Base-by-base conservation (phyloP, 2,329 filamentous ascomycete genomes). In the Apiospora koreana region DNA sequence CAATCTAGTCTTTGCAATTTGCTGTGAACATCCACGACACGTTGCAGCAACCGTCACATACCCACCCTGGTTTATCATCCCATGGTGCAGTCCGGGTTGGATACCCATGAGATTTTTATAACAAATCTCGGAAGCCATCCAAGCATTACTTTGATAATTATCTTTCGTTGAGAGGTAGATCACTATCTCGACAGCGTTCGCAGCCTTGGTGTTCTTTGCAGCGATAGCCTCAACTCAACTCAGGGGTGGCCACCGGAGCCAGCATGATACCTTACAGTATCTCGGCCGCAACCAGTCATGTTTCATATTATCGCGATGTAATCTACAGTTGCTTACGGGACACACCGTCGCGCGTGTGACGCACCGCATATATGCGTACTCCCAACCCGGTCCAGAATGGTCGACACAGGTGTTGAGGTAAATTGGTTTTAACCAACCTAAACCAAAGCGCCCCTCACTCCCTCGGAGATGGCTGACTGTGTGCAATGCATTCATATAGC, bases 391-490 rank as follows among this genome's bases (percentile, higher is more conserved):
- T 35, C 35, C 4, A 67, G 46, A 72, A 69, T 73, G 71, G 77
- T 23, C 76, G n/a, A n/a, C n/a, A 74, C 76, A 28, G 82, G 82
- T 14, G 80, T 84, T 21, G 80, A 84, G 77, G 82, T 82, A 70
- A 74, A 78, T 69, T 1, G 5, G 46, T 38, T 12, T 65, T 25
- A 9, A 14, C 21, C 45, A 21, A 10, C 14, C 9, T 18, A 12
- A 35, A 9, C 16, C 28, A 1, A 12, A 35, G 8, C 16, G n/a
- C 12, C 38, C 28, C 45, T 28, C 25, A 7, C 14, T 28, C 25
- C 12, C 14, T 43, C 12, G 14, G 41, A 1, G 28, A 18, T 50
- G 42, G 23, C 69, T 73, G 41, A 74, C 21, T 14, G 23, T 25
- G 25, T 50, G 46, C 14, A 14, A 1, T 12, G 12, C 28, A 8